phyloP scores from a whole-genome alignment of 108 stramenopile genomes.

The Skeletonema potamos region DNA sequence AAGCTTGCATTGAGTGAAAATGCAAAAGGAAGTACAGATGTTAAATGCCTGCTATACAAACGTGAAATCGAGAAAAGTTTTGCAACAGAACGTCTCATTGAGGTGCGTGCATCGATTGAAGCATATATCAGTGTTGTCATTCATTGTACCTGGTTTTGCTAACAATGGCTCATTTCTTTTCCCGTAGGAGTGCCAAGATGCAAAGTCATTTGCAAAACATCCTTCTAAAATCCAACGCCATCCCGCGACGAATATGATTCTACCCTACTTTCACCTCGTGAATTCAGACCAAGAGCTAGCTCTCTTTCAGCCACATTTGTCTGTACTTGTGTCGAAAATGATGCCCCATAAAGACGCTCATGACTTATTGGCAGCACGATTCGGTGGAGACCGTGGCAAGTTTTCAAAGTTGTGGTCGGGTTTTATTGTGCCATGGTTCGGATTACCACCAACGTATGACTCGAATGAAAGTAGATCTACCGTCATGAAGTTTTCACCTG shows the following conservation, averaged over 20 bases:
- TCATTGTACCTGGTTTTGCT: not conserved
- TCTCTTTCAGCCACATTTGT: slow-evolving; percentile 68
- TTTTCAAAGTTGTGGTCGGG: slow-evolving; percentile 72
- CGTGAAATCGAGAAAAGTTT: slow-evolving; percentile 67
- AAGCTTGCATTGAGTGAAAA: slow-evolving; percentile 58
- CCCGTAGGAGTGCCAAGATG: slow-evolving; percentile 62
- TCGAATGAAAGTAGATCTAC: slow-evolving; percentile 18
- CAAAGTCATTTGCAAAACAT: slow-evolving; percentile 51
- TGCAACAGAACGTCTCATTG: slow-evolving; percentile 49
- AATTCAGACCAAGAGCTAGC: slow-evolving; percentile 49
- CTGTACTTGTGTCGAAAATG: slow-evolving; percentile 42
- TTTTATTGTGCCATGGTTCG: slow-evolving; percentile 79
- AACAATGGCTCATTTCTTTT: not conserved
- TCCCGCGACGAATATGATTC: slow-evolving; percentile 28
- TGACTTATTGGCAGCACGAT: slow-evolving; percentile 36
- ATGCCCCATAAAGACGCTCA: slow-evolving; percentile 62
- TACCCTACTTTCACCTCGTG: slow-evolving; percentile 45
- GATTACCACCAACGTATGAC: slow-evolving; percentile 59
- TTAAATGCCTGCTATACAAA: slow-evolving; percentile 52
- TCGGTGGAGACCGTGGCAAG: slow-evolving; percentile 28
- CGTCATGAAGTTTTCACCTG: slow-evolving; percentile 62
- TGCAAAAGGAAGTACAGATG: slow-evolving; percentile 69
- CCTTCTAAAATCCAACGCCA: slow-evolving; percentile 33
- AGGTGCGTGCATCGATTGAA: slow-evolving; percentile 20
- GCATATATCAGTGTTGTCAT: not conserved